These are phyloP conservation scores for Lichtheimia ramosa DNA, from an alignment of 371 early-diverging fungal genomes.

Conservation along the genomic window DNA sequence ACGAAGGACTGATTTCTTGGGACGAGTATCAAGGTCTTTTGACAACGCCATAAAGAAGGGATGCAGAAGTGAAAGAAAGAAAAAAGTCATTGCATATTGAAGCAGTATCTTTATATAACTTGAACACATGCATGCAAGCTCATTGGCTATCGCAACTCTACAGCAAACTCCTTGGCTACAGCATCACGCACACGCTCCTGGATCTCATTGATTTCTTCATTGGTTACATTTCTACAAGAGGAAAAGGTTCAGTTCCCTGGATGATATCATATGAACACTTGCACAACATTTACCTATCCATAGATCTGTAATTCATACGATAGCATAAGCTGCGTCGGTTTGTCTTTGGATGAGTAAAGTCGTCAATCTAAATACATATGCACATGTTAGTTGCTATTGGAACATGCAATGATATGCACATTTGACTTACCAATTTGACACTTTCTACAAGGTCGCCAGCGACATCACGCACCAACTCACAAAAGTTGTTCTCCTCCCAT, in stretches of 20 bases:
- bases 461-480: conserved; percentile 88
- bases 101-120: too few relatives aligned
- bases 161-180: conserved; percentile 67
- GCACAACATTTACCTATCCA: conserved; percentile 71
- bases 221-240: conserved; percentile 63
- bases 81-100: too few relatives aligned
- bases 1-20: neutral
- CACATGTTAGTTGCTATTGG: neutral
- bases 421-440: conserved; percentile 68
- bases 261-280: too few relatives aligned
- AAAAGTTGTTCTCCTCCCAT: conserved; percentile 93
- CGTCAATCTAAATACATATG: conserved; percentile 71
- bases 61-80: too few relatives aligned
- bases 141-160: conserved; percentile 70
- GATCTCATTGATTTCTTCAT: conserved; percentile 90
- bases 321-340: conserved; percentile 83
- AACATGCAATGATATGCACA: neutral
- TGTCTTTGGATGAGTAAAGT: conserved; percentile 86
- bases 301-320: conserved; percentile 91
- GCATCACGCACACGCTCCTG: conserved; percentile 77
- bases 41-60: neutral
- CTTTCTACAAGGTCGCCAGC: conserved; percentile 94
- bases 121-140: too few relatives aligned
- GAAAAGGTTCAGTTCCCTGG: neutral
- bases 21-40: neutral